Evolutionary conservation across 768 basidiomycete genomes (phyloP).

Genomic region (Ephemerocybe angulata): DNA sequence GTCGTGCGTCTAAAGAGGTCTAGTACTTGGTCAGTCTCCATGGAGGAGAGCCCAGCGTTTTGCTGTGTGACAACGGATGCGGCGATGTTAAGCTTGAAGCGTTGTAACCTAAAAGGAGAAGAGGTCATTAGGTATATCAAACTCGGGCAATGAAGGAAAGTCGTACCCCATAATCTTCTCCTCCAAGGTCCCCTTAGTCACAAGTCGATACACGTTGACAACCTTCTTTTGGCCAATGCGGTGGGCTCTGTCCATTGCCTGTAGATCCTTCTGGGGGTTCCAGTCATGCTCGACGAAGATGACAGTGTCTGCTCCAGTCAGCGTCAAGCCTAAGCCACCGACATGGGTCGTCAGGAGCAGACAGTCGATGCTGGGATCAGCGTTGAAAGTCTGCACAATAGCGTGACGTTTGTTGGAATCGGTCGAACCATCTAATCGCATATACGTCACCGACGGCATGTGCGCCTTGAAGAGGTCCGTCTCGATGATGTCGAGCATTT

Average conservation of each 20-base stretch:
- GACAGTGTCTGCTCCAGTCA: constrained; percentile 98
- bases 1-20: constrained; percentile 87
- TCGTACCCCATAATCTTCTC: constrained; percentile 99
- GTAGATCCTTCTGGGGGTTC: constrained; percentile 99
- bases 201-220: constrained; percentile 95
- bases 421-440: constrained; percentile 93
- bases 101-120: constrained; percentile 67
- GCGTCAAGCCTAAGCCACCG: constrained; percentile 90
- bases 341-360: constrained; percentile 94
- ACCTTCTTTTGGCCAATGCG: constrained; percentile 98
- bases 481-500: constrained; percentile 98
- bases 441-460: constrained; percentile 97
- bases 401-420: constrained; percentile 94
- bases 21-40: constrained; percentile 96
- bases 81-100: constrained; percentile 98
- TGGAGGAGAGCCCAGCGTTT: constrained; percentile 87
- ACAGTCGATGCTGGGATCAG: constrained; percentile 96
- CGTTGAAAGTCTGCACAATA: constrained; percentile 96
- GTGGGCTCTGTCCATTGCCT: constrained; percentile 99
- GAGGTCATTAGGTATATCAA: constrained; percentile 3
- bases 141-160: not conserved
- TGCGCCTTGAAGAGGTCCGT: constrained; percentile 83
- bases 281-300: constrained; percentile 99
- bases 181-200: constrained; percentile 95
- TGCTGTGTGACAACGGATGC: constrained; percentile 96